Evolutionary conservation across 73 alveolate species (phyloP).

Genomic region (Paramecium sonneborni): DNA sequence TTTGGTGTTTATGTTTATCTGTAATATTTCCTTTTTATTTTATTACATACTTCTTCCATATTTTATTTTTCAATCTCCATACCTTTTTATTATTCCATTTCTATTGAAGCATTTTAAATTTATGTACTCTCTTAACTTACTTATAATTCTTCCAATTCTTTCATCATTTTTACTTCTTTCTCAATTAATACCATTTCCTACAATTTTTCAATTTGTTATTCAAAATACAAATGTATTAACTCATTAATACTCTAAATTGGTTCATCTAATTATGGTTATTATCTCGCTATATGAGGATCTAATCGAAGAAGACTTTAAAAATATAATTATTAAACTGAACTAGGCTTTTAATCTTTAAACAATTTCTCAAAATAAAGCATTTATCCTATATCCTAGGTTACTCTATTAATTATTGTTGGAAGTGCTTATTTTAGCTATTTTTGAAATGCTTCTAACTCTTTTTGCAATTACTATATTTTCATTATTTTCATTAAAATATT

Average conservation of each 20-base stretch:
- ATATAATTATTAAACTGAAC: not conserved
- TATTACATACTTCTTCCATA: not conserved
- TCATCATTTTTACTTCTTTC: not conserved
- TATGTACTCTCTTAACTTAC: not conserved
- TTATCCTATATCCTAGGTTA: not conserved
- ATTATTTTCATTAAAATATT: slow-evolving; percentile 14
- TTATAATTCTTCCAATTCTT: not conserved
- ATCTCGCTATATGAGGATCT: slow-evolving; percentile 1
- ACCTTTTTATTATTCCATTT: not conserved
- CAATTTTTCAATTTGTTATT: not conserved
- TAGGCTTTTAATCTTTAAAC: not conserved
- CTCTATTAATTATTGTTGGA: not conserved
- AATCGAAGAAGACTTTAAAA: not conserved
- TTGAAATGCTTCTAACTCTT: not conserved
- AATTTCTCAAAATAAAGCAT: not conserved
- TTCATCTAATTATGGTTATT: not conserved
- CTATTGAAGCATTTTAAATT: not conserved
- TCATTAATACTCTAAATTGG: not conserved
- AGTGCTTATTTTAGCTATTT: not conserved
- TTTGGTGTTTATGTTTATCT: not conserved
- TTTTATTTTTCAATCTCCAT: not conserved
- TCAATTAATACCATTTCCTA: not conserved
- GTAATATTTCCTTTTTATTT: not conserved
- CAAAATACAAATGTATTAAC: not conserved
- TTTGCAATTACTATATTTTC: not conserved